Evolutionary conservation across 2,329 filamentous ascomycete genomes (phyloP), one percentile per base, ranked within the genome.

Genomic region (Exophiala dermatitidis): DNA sequence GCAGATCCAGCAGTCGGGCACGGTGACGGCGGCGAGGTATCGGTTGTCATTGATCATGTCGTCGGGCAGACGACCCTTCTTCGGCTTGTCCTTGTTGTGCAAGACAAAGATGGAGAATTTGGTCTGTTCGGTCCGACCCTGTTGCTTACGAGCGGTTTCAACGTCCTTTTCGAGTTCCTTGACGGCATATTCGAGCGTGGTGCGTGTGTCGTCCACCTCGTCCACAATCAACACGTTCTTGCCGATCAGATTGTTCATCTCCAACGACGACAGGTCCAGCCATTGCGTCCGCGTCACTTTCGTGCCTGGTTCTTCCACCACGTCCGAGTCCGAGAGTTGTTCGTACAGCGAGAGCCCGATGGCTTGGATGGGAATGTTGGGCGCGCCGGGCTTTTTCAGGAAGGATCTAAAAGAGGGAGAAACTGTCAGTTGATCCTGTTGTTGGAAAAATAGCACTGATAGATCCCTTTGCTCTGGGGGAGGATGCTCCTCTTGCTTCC

Each of bases 301-400:
- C 62, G 88, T 96, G 62, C 91, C 91, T 41, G 86, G 85, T 59
- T 79, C 74, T 74, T 98, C 93, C 66, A 88, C 77, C 53, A 77
- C 74, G 48, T 74, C 75, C 54, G 80, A 78, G 59, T 78, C 77
- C 56, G 77, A 69, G 45, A 97, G 85, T 59, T 83, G 79, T 75
- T 98, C 93, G 78, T 98, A 98, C 52, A 98, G 84, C 26, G 91
- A 97, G 60, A 98, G 85, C 46, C 93, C 93, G 71, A 98, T 98
- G 61, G 93, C 93, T 79, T 98, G 93, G 73, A 98, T 98, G 63
- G 93, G 91, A 67, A 98, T 98, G 77, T 98, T 98, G 72, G 90
- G 84, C 58, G 78, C 81, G 64, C 86, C 88, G 56, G 88, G 79
- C 69, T 83, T 82, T 79, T 95, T 96, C 71, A 98, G 86, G 79